Conservation (phyloP, 2,329 filamentous ascomycete species). For the Xylaria sp. region DNA sequence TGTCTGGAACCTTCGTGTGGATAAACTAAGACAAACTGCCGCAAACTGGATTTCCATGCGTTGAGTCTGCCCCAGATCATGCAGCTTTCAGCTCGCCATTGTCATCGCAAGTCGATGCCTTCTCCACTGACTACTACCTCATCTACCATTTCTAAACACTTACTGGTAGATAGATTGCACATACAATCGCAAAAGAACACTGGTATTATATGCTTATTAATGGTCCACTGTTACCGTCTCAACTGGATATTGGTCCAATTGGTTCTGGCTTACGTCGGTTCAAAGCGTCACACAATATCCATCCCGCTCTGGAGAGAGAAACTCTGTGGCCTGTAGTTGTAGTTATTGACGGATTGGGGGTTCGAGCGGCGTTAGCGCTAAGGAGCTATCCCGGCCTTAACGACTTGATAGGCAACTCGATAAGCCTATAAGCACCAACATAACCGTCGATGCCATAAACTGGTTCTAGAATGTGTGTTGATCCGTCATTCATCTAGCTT, state of each 20-base stretch:
- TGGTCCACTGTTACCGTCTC: not conserved
- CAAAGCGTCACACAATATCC: constrained; percentile 2
- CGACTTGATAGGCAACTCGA: not conserved
- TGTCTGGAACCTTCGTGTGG: constrained; percentile 33
- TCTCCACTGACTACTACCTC: not conserved
- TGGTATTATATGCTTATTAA: not conserved
- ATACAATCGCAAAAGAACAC: not conserved
- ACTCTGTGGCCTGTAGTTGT: not conserved
- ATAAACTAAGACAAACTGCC: constrained; percentile 35
- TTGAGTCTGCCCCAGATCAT: constrained; percentile 41
- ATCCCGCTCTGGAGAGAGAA: not conserved
- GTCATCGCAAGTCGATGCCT: constrained; percentile 30
- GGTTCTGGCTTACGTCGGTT: constrained; percentile 1
- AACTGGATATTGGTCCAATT: constrained; percentile 1
- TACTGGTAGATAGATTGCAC: not conserved
- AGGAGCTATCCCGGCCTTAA: not conserved
- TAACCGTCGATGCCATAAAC: not conserved
- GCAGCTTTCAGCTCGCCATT: constrained; percentile 50
- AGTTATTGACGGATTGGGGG: constrained; percentile 14
- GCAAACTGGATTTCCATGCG: constrained; percentile 39
- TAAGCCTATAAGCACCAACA: not conserved
- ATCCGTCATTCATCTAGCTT: constrained; percentile 1
- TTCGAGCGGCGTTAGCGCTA: not conserved
- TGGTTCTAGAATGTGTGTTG: not conserved
- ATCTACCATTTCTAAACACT: not conserved